phyloP scores from a whole-genome alignment of 495 filamentous ascomycete species.

The Gamarada debralockiae region DNA sequence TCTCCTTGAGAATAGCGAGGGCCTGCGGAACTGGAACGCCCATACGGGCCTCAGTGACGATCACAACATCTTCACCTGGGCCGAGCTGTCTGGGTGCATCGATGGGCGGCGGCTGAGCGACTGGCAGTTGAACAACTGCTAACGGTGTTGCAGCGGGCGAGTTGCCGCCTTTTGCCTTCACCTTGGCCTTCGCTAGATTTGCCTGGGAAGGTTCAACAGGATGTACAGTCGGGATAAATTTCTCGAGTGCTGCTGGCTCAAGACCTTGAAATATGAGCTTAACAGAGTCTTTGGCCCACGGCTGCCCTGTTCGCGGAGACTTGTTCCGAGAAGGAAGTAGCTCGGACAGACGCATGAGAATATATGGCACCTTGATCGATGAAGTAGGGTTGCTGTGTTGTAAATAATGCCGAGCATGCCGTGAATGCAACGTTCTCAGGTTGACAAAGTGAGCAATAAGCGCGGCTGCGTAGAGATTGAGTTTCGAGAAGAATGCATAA shows the following conservation, averaged over 20 bases:
- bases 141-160: too few species aligned
- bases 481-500: constrained; percentile 21
- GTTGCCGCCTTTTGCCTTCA: too few species aligned
- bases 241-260: constrained; percentile 5
- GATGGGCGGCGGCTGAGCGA: too few species aligned
- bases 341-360: constrained; percentile 40
- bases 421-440: constrained; percentile 38
- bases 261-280: constrained; percentile 48
- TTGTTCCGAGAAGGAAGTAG: constrained; percentile 27
- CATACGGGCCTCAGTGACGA: constrained; percentile 38
- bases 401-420: constrained; percentile 27
- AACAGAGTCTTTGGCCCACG: constrained; percentile 53
- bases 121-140: too few species aligned
- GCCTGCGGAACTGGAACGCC: constrained; percentile 31
- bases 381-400: constrained; percentile 13
- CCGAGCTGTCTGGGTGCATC: not conserved
- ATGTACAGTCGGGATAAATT: too few species aligned
- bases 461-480: constrained; percentile 23
- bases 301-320: constrained; percentile 17
- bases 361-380: constrained; percentile 37
- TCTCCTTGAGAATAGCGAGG: constrained; percentile 44
- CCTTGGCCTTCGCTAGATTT: too few species aligned
- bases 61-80: constrained; percentile 14
- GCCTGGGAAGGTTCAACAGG: too few species aligned
- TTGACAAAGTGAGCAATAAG: constrained; percentile 40